Conservation (phyloP, 805 yeast genomes). For the Kodamaea fukazawae region DNA sequence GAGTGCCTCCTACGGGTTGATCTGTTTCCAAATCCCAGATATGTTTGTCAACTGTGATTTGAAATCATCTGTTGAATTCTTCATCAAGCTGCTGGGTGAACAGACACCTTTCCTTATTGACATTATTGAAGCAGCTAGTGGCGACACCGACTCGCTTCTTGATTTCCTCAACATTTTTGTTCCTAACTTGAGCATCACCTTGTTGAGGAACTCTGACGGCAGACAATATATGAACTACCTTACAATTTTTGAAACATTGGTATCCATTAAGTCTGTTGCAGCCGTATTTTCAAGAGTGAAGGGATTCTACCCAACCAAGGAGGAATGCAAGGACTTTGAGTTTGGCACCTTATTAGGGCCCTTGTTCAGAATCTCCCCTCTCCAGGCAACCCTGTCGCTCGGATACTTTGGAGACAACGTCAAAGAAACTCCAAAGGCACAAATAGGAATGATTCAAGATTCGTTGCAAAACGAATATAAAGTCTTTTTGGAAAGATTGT, state of each 20-base stretch:
- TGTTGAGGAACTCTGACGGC: constrained; percentile 45
- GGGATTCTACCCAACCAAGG: constrained; percentile 43
- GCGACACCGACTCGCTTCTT: constrained; percentile 61
- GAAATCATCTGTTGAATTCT: constrained; percentile 22
- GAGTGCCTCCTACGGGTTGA: constrained; percentile 61
- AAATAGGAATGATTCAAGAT: constrained; percentile 50
- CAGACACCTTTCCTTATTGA: constrained; percentile 48
- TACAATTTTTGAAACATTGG: constrained; percentile 55
- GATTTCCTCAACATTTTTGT: constrained; percentile 58
- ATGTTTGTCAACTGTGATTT: constrained; percentile 47
- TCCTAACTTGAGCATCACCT: constrained; percentile 41
- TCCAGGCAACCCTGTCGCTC: constrained; percentile 50
- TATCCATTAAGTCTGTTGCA: constrained; percentile 61
- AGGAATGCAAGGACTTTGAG: constrained; percentile 54
- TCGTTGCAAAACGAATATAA: constrained; percentile 65
- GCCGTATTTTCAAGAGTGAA: constrained; percentile 55
- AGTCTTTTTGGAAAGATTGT: constrained; percentile 59
- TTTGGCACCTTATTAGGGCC: constrained; percentile 72
- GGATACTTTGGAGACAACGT: constrained; percentile 39
- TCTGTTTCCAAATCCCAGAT: constrained; percentile 68
- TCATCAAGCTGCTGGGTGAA: constrained; percentile 21
- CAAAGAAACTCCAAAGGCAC: constrained; percentile 26
- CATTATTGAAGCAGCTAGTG: constrained; percentile 48
- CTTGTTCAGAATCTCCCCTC: constrained; percentile 70
- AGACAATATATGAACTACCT: constrained; percentile 53